Conservation (phyloP, 1,139 yeast genomes). For the Arxiozyma telluris region DNA sequence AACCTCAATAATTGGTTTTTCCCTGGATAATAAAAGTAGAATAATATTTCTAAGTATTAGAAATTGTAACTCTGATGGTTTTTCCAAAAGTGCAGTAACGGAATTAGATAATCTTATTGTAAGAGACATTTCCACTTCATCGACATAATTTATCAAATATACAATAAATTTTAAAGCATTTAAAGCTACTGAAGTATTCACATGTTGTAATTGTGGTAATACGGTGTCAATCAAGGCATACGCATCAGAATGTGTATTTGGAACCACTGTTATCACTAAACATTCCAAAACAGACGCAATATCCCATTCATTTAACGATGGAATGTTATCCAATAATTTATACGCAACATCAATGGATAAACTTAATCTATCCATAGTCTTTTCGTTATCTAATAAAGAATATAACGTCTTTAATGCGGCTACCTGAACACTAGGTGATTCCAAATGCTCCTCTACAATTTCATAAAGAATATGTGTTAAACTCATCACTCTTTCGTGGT, state of each 20-base stretch:
- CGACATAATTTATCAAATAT: constrained; percentile 64
- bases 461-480: constrained; percentile 42
- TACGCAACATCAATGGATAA: constrained; percentile 17
- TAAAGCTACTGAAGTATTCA: constrained; percentile 72
- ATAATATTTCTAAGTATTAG: constrained; percentile 75
- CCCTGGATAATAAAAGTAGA: constrained; percentile 58
- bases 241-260: constrained; percentile 60
- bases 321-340: constrained; percentile 17
- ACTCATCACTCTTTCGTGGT: constrained; percentile 37
- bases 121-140: constrained; percentile 32
- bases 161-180: constrained; percentile 66
- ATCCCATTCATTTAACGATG: constrained; percentile 58
- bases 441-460: constrained; percentile 50
- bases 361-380: constrained; percentile 29
- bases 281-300: constrained; percentile 65
- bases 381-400: constrained; percentile 49
- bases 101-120: constrained; percentile 63
- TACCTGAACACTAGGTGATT: constrained; percentile 56
- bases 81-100: constrained; percentile 59
- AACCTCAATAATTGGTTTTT: constrained; percentile 46
- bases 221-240: constrained; percentile 56
- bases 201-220: constrained; percentile 69
- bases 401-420: constrained; percentile 64
- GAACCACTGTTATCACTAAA: constrained; percentile 55
- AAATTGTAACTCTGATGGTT: constrained; percentile 80